Conservation (phyloP, 2,329 filamentous ascomycete species). For the Paraphaeosphaeria sporulosa region DNA sequence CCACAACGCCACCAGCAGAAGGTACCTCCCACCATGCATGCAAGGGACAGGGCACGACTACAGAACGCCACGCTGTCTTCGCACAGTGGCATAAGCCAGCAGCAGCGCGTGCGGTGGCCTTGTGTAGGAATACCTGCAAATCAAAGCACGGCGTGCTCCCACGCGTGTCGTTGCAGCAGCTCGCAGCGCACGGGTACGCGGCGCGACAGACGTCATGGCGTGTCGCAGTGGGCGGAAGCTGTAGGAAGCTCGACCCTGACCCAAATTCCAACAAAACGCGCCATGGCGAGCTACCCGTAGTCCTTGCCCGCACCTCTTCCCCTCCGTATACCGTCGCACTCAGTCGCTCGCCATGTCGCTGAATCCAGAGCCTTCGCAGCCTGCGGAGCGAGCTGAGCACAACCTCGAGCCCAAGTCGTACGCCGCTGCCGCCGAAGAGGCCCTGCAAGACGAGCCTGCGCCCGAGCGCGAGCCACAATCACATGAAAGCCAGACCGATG, state of each 20-base stretch:
- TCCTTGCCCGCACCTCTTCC: background rate
- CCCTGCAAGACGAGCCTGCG: slow-evolving; percentile 22
- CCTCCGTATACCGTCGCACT: slow-evolving; percentile 6
- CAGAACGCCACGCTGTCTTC: background rate
- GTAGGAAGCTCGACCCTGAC: slow-evolving; percentile 27
- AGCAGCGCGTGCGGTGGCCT: background rate
- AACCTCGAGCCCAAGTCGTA: slow-evolving; percentile 54
- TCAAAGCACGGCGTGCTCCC: background rate
- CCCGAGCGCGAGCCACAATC: slow-evolving; percentile 22
- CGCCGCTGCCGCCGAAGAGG: slow-evolving; percentile 51
- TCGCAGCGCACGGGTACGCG: background rate
- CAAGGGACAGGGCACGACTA: background rate
- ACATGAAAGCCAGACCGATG: slow-evolving; percentile 31
- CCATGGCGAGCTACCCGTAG: slow-evolving; percentile 7
- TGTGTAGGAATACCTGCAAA: background rate
- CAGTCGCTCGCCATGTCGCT: slow-evolving; percentile 47
- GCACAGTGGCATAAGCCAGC: background rate
- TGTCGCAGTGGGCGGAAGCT: slow-evolving; percentile 23
- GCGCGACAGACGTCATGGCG: slow-evolving; percentile 6
- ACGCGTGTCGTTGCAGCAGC: background rate
- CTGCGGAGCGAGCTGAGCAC: slow-evolving; percentile 48
- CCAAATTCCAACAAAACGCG: slow-evolving; percentile 31
- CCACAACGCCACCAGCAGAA: slow-evolving; percentile 25
- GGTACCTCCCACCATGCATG: background rate
- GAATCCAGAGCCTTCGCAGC: slow-evolving; percentile 51